These are phyloP conservation scores for Candida mesenterica DNA, from an alignment of 1,139 yeast genomes.

Conservation along the genomic window DNA sequence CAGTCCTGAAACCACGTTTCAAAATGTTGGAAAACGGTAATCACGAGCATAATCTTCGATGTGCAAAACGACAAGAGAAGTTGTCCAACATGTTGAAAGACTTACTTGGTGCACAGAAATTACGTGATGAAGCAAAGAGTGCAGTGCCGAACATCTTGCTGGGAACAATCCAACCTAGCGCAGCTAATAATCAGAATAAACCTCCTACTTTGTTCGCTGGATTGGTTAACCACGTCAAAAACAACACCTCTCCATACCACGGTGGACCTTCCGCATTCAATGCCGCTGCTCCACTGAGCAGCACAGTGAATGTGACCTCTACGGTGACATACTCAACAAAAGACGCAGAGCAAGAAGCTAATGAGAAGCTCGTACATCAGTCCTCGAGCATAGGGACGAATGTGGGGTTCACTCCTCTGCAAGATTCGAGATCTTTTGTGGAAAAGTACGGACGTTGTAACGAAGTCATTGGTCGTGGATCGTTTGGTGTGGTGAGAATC, in stretches of 20 bases:
- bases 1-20: constrained; percentile 42
- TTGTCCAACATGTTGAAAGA: constrained; percentile 84
- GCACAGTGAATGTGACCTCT: background rate
- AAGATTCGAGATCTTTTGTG: constrained; percentile 43
- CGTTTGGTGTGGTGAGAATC: constrained; percentile 48
- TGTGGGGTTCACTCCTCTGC: constrained; percentile 3
- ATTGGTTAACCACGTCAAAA: constrained; percentile 65
- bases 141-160: constrained; percentile 72
- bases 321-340: background rate
- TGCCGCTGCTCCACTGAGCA: constrained; percentile 2
- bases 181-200: constrained; percentile 16
- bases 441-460: constrained; percentile 52
- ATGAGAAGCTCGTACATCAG: background rate
- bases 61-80: constrained; percentile 85
- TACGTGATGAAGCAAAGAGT: constrained; percentile 76
- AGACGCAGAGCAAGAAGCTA: constrained; percentile 3
- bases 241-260: constrained; percentile 28
- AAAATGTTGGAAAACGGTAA: constrained; percentile 58
- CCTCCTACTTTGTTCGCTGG: constrained; percentile 86
- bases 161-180: constrained; percentile 7
- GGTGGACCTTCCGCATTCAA: constrained; percentile 8
- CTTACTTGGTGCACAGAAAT: constrained; percentile 74
- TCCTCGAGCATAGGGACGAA: constrained; percentile 1
- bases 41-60: constrained; percentile 77
- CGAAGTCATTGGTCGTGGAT: constrained; percentile 49